Evolutionary conservation across 2,329 filamentous ascomycete species (phyloP).

Genomic region (Fusarium tjaetaba): DNA sequence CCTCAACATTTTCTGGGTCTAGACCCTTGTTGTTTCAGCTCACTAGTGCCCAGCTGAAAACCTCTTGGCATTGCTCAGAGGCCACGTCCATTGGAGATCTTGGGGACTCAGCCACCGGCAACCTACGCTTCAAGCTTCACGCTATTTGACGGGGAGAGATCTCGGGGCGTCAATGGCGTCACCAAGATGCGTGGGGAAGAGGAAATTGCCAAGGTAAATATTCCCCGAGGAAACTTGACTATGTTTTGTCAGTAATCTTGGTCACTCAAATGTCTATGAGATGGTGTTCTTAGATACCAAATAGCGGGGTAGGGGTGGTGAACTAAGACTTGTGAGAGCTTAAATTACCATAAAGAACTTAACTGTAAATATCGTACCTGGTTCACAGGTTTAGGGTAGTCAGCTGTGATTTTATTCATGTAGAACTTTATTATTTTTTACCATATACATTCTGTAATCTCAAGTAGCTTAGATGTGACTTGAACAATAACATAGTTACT

Average conservation of each 20-base stretch:
- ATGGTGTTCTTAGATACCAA: neutral
- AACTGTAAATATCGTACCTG: neutral
- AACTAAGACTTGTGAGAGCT: too few species aligned
- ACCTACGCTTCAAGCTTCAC: neutral
- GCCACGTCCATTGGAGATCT: neutral
- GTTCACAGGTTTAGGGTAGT: neutral
- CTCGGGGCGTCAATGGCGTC: neutral
- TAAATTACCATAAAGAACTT: too few species aligned
- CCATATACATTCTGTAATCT: fast-evolving
- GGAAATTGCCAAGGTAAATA: too few species aligned
- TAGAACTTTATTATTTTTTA: neutral
- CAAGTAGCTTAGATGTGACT: fast-evolving
- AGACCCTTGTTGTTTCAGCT: neutral
- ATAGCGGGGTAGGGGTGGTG: neutral
- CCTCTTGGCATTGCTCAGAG: neutral
- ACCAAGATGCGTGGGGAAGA: neutral
- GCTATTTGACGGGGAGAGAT: neutral
- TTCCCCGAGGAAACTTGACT: fast-evolving
- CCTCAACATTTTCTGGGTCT: neutral
- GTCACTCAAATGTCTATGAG: neutral
- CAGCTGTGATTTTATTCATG: neutral
- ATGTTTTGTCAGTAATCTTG: neutral
- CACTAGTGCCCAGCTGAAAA: neutral
- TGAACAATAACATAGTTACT: fast-evolving
- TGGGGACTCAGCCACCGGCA: neutral